These are phyloP conservation scores for Acanthamoeba healyi DNA, from an alignment of 208 protist species.

Conservation along the genomic window DNA sequence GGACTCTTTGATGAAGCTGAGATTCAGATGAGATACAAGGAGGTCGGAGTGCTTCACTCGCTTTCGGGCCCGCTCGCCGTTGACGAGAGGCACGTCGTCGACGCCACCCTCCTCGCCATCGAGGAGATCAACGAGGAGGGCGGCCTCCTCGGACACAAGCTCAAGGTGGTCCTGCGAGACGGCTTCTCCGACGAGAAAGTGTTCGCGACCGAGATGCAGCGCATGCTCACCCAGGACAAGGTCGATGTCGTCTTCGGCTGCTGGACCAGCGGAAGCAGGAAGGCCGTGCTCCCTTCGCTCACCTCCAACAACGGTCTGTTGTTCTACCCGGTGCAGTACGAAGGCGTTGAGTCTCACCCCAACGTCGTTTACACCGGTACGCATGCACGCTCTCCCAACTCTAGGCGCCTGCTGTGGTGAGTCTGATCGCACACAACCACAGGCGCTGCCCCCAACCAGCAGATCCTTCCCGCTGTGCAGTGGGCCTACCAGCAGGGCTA, in stretches of 20 bases:
- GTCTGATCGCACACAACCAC: not conserved
- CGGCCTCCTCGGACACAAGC: not conserved
- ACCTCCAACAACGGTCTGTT: constrained; percentile 25
- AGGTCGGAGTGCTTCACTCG: constrained; percentile 41
- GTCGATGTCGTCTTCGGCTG: constrained; percentile 62
- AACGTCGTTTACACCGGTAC: constrained; percentile 63
- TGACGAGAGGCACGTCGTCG: constrained; percentile 39
- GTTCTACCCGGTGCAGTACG: constrained; percentile 67
- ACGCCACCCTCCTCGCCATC: constrained; percentile 57
- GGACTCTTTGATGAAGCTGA: not conserved
- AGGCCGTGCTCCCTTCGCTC: constrained; percentile 20
- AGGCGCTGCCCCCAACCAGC: constrained; percentile 62
- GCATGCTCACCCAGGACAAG: constrained; percentile 2
- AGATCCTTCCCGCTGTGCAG: constrained; percentile 42
- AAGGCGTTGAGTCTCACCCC: constrained; percentile 19
- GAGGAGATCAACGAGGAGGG: constrained; percentile 45
- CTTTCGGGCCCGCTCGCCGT: constrained; percentile 33
- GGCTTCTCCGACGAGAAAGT: constrained; percentile 36
- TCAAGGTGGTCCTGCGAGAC: constrained; percentile 14
- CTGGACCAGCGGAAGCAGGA: constrained; percentile 50
- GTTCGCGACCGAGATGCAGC: constrained; percentile 29
- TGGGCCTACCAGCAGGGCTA: constrained; percentile 33
- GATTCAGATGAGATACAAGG: not conserved
- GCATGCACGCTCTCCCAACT: not conserved
- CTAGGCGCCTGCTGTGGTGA: not conserved